Evolutionary conservation across 805 yeast species (phyloP).

Genomic region (Lipomyces kockii): DNA sequence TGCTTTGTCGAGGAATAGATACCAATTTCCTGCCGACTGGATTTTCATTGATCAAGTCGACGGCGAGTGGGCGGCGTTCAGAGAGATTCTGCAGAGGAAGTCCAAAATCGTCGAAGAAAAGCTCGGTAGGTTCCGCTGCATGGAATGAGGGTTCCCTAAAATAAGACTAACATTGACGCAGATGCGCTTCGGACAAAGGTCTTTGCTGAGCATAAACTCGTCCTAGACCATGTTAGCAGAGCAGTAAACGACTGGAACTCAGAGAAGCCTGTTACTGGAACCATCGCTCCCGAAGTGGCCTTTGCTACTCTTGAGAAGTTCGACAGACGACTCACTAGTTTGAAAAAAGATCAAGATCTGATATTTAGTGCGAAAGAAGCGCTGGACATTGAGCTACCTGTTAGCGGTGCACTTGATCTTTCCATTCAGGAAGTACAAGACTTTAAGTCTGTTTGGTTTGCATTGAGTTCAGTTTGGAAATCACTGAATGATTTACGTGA

Average conservation of each 20-base stretch:
- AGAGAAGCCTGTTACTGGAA: slow-evolving; percentile 43
- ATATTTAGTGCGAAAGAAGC: slow-evolving; percentile 46
- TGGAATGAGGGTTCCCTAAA: too few relatives aligned
- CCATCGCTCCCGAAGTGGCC: slow-evolving; percentile 41
- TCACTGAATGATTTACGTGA: slow-evolving; percentile 51
- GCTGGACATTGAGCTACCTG: slow-evolving; percentile 46
- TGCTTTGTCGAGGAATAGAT: slow-evolving; percentile 52
- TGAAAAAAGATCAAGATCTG: slow-evolving; percentile 32
- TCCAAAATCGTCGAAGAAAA: slow-evolving; percentile 50
- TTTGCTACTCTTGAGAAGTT: slow-evolving; percentile 40
- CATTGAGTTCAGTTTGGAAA: slow-evolving; percentile 58
- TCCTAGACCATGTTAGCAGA: slow-evolving; percentile 17
- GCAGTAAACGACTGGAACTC: slow-evolving; percentile 34
- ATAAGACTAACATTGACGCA: slow-evolving; percentile 9
- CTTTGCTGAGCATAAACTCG: slow-evolving; percentile 25
- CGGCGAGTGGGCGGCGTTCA: slow-evolving; percentile 52
- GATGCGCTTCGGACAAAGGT: slow-evolving; percentile 27
- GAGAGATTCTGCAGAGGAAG: slow-evolving; percentile 48
- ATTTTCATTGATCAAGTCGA: slow-evolving; percentile 66
- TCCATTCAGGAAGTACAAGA: slow-evolving; percentile 58
- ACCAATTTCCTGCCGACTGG: slow-evolving; percentile 59
- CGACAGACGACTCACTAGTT: slow-evolving; percentile 37
- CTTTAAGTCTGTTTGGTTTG: slow-evolving; percentile 65
- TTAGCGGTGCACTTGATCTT: slow-evolving; percentile 43
- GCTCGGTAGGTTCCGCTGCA: slow-evolving; percentile 40